Evolutionary conservation across 2,329 filamentous ascomycete genomes (phyloP), one percentile per base, ranked within the genome.

Genomic region (Colletotrichum melonis): DNA sequence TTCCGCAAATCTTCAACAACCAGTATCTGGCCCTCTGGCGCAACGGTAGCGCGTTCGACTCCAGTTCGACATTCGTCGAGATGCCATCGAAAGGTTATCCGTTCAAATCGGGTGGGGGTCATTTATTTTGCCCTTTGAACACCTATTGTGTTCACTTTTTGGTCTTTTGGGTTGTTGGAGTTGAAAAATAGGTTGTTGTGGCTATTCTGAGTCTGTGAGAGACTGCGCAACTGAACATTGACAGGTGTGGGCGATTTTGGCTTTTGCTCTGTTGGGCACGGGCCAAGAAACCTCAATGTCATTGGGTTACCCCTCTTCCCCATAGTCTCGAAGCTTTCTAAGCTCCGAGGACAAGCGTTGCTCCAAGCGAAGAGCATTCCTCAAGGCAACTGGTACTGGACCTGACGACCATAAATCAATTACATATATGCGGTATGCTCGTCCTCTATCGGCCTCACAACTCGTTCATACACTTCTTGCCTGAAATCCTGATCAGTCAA

Each of bases 31-130:
- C 62, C 71, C 49, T 62, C 52, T 73, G 71, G 71, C 71, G 71
- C 71, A 73, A 73, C 67, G 71, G 71, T 73, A 60, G 71, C 71
- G 71, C 71, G 46, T 66, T 73, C 71, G 71, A 73, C 71, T 73
- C 71, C 71, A 73, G 70, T 4, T 2, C 19, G 14, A 11, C 5
- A 7, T 3, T 0, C 7, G 3, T 7, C n/a, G 24, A 28, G 26
- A 9, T 26, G 7, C 1, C 19, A 65, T 73, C 70, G 71, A 66
- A 73, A 73, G 71, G 71, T 73, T 73, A 73, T 73, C 71, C 62
- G 71, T 73, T 73, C 71, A 63, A 73, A 73, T 71, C 71, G 62
- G 71, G 71, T 71, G 52, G 62, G 71, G 71, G 62, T 73, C 71
- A 73, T 3, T 2, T 4, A 0, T 69, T 69, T 69, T 72, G 30